Evolutionary conservation across 2,329 filamentous ascomycete genomes (phyloP).

Genomic region (Hansfordia pulvinata): DNA sequence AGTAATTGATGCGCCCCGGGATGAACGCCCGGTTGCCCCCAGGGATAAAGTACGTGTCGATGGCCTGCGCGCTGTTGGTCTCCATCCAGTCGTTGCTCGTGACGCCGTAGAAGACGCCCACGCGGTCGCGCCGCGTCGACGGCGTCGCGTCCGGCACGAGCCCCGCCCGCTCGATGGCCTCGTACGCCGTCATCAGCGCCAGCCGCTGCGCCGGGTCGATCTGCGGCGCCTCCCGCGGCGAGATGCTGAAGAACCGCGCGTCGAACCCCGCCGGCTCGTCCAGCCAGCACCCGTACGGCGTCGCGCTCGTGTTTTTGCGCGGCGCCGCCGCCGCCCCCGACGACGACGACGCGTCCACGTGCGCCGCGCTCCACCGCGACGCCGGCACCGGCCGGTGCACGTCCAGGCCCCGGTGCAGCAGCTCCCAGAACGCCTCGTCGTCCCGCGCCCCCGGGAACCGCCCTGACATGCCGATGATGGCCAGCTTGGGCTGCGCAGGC

Average conservation of each 20-base stretch:
- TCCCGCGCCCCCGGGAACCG: conserved; percentile 47
- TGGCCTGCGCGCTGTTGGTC: conserved; percentile 51
- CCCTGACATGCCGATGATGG: conserved; percentile 53
- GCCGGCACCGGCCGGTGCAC: conserved; percentile 33
- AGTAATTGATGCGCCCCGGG: conserved; percentile 25
- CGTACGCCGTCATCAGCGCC: conserved; percentile 51
- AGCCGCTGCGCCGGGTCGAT: conserved; percentile 55
- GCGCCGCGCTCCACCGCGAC: conserved; percentile 22
- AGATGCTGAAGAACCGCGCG: conserved; percentile 60
- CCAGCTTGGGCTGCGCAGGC: no score
- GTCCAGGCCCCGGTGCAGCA: conserved; percentile 50
- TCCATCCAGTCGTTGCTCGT: conserved; percentile 63
- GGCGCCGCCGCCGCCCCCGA: conserved; percentile 46
- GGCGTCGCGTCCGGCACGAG: conserved; percentile 50
- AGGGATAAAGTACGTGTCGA: conserved; percentile 32
- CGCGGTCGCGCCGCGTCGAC: conserved; percentile 33
- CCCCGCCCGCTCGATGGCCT: conserved; percentile 54
- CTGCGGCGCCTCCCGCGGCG: conserved; percentile 44
- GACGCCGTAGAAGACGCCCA: conserved; percentile 59
- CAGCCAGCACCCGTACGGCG: conserved; percentile 31
- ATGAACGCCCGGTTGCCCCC: conserved; percentile 28
- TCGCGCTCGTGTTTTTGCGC: conserved; percentile 44
- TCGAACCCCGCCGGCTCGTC: conserved; percentile 55
- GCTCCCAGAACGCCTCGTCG: conserved; percentile 48
- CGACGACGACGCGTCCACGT: conserved; percentile 45